Conservation (phyloP, 257 asterid genomes). For the Jacaranda copaia region DNA sequence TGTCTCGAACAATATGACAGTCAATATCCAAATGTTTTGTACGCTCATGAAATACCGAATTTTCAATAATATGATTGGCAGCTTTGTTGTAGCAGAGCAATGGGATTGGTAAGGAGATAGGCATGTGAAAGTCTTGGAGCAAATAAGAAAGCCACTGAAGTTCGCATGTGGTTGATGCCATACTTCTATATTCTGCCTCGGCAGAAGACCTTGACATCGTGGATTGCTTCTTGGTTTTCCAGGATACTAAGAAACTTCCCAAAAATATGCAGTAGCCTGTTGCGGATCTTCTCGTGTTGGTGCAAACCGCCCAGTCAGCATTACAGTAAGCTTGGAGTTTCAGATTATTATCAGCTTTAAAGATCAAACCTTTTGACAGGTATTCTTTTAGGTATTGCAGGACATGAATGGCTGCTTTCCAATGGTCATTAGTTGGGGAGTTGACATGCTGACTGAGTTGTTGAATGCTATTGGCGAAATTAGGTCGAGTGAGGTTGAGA, state of each 20-base stretch:
- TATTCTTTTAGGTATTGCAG: background rate
- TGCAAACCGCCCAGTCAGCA: background rate
- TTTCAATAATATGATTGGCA: background rate
- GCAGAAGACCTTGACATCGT: background rate
- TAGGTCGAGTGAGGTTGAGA: too few relatives aligned
- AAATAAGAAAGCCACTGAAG: background rate
- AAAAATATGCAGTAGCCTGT: background rate
- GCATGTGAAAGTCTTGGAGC: background rate
- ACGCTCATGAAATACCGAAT: background rate
- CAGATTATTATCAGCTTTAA: background rate
- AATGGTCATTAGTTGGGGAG: background rate
- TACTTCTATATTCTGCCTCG: background rate
- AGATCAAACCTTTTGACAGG: background rate
- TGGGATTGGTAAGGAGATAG: background rate
- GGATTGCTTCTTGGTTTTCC: background rate
- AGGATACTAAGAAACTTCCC: background rate
- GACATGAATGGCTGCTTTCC: background rate
- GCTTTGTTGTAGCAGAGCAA: background rate
- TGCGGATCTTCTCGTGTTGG: background rate
- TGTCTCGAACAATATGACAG: background rate
- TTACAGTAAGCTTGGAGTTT: background rate
- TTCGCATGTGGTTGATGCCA: background rate
- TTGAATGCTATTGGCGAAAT: background rate
- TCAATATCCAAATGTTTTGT: background rate
- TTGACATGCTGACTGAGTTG: background rate